Evolutionary conservation across 257 asterid genomes (phyloP).

Genomic region (Plantago major): DNA sequence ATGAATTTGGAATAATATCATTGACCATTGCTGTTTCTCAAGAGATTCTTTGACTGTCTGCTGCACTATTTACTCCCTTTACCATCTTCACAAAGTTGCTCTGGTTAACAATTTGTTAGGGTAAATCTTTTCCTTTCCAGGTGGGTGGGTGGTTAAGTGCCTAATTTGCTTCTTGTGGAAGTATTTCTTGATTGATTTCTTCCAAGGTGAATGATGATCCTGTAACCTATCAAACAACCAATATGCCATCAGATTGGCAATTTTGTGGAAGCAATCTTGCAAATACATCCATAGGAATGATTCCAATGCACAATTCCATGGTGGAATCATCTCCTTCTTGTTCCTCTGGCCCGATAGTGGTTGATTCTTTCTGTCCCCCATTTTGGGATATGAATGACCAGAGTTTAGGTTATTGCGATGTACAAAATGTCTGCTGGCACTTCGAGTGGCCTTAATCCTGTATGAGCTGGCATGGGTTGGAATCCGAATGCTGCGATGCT

Average conservation of each 20-base stretch:
- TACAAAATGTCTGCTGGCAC: slow-evolving; percentile 35
- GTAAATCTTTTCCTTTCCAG: slow-evolving; percentile 3
- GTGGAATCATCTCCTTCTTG: slow-evolving; percentile 37
- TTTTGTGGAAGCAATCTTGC: slow-evolving; percentile 39
- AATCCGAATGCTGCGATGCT: slow-evolving; percentile 36
- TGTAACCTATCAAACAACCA: slow-evolving; percentile 38
- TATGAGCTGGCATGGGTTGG: slow-evolving; percentile 42
- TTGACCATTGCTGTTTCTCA: slow-evolving; percentile 14
- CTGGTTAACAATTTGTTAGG: background rate
- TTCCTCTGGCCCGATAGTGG: slow-evolving; percentile 36
- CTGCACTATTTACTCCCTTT: too few species aligned
- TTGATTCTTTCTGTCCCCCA: slow-evolving; percentile 47
- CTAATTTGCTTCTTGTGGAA: slow-evolving; percentile 20
- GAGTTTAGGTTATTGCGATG: slow-evolving; percentile 49
- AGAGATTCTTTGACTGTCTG: slow-evolving; percentile 2
- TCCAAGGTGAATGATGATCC: slow-evolving; percentile 38
- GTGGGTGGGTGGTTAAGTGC: slow-evolving; percentile 8
- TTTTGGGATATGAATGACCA: slow-evolving; percentile 63
- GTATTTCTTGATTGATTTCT: slow-evolving; percentile 20
- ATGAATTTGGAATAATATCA: slow-evolving; percentile 7
- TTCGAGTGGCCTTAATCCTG: slow-evolving; percentile 32
- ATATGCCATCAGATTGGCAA: slow-evolving; percentile 61
- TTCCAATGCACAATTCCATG: slow-evolving; percentile 35
- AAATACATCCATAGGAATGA: slow-evolving; percentile 40
- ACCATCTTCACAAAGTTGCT: too few species aligned